Conservation (phyloP, 2,329 filamentous ascomycete genomes). For the Talaromyces sp. region DNA sequence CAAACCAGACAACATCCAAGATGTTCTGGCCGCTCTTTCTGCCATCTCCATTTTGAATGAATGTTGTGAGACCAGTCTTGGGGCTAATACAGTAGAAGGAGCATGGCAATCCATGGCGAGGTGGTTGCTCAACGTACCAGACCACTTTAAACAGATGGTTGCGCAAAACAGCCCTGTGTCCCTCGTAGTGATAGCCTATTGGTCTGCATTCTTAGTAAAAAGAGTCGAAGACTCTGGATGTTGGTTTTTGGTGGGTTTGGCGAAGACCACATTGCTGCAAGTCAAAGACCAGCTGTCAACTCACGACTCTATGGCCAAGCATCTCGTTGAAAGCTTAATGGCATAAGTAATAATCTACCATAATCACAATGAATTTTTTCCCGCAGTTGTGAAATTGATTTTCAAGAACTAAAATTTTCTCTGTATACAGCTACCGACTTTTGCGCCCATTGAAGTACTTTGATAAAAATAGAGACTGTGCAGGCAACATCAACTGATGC, state of each 20-base stretch:
- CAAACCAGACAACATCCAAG: neutral
- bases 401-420: neutral
- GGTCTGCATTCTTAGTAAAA: conserved; percentile 1
- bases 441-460: neutral
- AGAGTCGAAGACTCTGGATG: neutral
- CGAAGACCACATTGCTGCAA: neutral
- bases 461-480: no score
- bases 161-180: neutral
- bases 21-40: conserved; percentile 1
- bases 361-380: neutral
- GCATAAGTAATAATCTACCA: neutral
- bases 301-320: neutral
- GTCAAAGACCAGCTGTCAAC: neutral
- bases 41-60: conserved; percentile 1
- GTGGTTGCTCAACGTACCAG: conserved; percentile 1
- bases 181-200: conserved; percentile 3
- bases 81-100: neutral
- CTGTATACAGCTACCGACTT: neutral
- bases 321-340: neutral
- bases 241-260: conserved; percentile 1
- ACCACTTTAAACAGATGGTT: neutral
- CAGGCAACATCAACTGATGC: no score
- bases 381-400: neutral
- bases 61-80: neutral
- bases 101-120: neutral